Evolutionary conservation across 1,284 basidiomycete genomes (phyloP).

Genomic region (Heterobasidion parviporum): DNA sequence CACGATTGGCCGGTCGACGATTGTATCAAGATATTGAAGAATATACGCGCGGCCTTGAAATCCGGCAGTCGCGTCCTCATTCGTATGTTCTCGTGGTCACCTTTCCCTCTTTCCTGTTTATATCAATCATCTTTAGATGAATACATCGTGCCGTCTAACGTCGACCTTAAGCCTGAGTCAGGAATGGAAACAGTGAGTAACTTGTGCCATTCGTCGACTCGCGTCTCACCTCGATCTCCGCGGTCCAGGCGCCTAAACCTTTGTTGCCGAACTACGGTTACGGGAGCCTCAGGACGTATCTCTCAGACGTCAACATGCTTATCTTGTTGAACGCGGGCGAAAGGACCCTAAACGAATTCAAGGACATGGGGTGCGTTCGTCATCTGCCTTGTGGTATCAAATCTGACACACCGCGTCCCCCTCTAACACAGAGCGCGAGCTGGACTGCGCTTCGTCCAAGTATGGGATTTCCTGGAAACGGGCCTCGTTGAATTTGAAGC

Average conservation of each 20-base stretch:
- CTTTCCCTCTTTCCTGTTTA: neutral
- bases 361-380: constrained; percentile 20
- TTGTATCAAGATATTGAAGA: constrained; percentile 17
- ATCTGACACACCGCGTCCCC: no score
- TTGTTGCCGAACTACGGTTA: constrained; percentile 27
- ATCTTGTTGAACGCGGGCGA: constrained; percentile 22
- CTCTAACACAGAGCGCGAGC: neutral
- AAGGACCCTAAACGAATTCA: constrained; percentile 20
- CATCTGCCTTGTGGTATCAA: no score
- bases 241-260: constrained; percentile 23
- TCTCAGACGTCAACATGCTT: constrained; percentile 24
- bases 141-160: constrained; percentile 11
- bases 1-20: constrained; percentile 21
- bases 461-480: neutral
- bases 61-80: constrained; percentile 13
- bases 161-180: neutral
- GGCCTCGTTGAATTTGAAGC: constrained; percentile 1
- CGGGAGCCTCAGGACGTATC: constrained; percentile 19
- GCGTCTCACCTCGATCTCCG: neutral
- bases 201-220: neutral
- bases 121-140: constrained; percentile 11
- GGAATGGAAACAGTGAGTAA: neutral
- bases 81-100: constrained; percentile 9
- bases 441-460: neutral
- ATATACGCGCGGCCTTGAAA: constrained; percentile 16